Base-by-base conservation (phyloP, 768 basidiomycete species). In the Boletus rubescentipes region DNA sequence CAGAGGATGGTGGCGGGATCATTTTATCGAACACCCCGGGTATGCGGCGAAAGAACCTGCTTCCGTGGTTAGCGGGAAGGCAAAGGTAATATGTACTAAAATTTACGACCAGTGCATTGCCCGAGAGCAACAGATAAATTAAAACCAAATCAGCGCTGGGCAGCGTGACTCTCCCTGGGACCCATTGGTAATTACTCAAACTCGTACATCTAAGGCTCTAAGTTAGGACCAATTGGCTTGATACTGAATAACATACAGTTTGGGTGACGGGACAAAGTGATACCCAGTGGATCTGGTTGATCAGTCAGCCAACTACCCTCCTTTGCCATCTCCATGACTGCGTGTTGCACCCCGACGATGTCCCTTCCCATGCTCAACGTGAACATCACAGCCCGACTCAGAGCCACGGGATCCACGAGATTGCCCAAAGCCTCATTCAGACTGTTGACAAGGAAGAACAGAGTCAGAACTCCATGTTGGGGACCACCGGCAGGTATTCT, bases 211-310 rank as follows among this genome's bases (percentile, higher is more conserved):
- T 36, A n/a, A n/a, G n/a, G n/a, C n/a, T n/a, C n/a, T n/a, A n/a
- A n/a, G n/a, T n/a, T n/a, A n/a, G n/a, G n/a, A n/a, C n/a, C n/a
- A 20, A n/a, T 4, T 12, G 1, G 14, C 8, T 39, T 14, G 14
- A 16, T 12, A n/a, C n/a, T n/a, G n/a, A n/a, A n/a, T n/a, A n/a
- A n/a, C n/a, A n/a, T n/a, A n/a, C n/a, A n/a, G 55, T 57, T 30
- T 59, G 58, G 58, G 58, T 47, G 18, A 53, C 21, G 20, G 55
- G 7, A 8, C 58, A 57, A 36, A 49, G 4, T 14, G 47, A 57
- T 20, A 1, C 32, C 9, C 51, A 42, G 2, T 15, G 4, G 8
- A 49, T 56, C 31, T 59, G 55, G 58, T 35, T 44, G 29, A 23
- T 59, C 42, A 56, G 54, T 48, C 15, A n/a, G 16, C 54, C 54